Evolutionary conservation across 2,329 filamentous ascomycete species (phyloP).

Genomic region (Rhynchosporium secalis): DNA sequence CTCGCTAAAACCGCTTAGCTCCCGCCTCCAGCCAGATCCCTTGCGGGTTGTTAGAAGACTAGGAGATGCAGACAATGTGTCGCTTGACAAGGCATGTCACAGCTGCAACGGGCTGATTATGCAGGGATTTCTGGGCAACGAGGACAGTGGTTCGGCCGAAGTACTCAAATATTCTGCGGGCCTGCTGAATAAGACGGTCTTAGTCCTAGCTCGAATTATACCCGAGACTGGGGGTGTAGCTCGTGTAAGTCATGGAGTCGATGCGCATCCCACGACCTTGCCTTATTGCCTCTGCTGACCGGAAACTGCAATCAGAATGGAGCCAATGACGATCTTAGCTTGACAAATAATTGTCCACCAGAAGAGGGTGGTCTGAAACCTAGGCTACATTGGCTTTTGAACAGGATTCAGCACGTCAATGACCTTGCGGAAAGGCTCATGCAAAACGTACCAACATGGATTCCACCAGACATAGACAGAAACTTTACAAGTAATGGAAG

Average conservation of each 20-base stretch:
- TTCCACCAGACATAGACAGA: constrained; percentile 19
- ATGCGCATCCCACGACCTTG: constrained; percentile 20
- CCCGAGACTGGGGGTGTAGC: constrained; percentile 27
- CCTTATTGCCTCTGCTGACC: constrained; percentile 25
- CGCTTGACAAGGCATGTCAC: constrained; percentile 23
- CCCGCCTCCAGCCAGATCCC: constrained; percentile 14
- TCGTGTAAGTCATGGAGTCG: constrained; percentile 33
- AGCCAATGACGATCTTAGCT: constrained; percentile 22
- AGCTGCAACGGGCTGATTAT: constrained; percentile 26
- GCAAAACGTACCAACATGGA: constrained; percentile 27
- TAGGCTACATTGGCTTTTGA: constrained; percentile 36
- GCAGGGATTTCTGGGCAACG: constrained; percentile 10
- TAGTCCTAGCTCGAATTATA: constrained; percentile 32
- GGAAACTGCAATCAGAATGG: constrained; percentile 24
- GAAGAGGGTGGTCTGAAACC: constrained; percentile 34
- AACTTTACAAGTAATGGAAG: constrained; percentile 19
- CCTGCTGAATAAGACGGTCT: constrained; percentile 8
- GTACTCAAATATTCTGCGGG: constrained; percentile 9
- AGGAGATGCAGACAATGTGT: constrained; percentile 25
- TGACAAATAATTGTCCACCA: constrained; percentile 30
- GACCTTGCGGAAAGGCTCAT: constrained; percentile 36
- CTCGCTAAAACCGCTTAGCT: constrained; percentile 20
- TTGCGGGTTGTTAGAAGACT: constrained; percentile 21
- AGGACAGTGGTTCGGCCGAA: constrained; percentile 9
- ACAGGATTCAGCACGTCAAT: constrained; percentile 36